Base-by-base conservation (phyloP, 2,329 filamentous ascomycete genomes). In the Aspergillus flavus region DNA sequence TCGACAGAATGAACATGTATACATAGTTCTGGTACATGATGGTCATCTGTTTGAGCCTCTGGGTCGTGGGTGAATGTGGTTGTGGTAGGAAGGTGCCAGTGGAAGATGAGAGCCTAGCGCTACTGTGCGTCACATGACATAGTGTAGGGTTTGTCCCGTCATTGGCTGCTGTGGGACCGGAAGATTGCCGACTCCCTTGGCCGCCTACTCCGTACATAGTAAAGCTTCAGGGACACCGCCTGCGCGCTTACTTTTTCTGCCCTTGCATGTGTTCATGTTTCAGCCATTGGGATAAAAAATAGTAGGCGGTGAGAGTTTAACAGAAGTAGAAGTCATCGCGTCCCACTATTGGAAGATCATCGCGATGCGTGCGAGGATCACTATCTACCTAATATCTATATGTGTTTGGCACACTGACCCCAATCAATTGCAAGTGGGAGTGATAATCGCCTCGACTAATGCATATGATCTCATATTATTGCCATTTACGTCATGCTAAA, bases 31-130 rank as follows among this genome's bases (percentile, higher is more conserved):
- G 34, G 34, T 6, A 16, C 5, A 36, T 12, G 14, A 43, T 43
- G 41, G 41, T 46, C 43, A 46, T 46, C 43, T 46, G 23, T 3
- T n/a, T 41, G 34, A 36, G 34, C 34, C 34, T 16, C 34, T 5
- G 11, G 32, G 80, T 94, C 90, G 78, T 98, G 19, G 12, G 11
- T 50, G 28, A 58, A 48, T 1, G 23, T 16, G 3, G 64, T 68
- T 59, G 65, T 66, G 61, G 26, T 7, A 28, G 62, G 57, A 59
- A 68, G 69, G 28, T 7, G 21, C 5, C 11, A 26, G 45, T 10
- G n/a, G 48, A 69, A 71, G 68, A 67, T 68, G 67, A 69, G 67
- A 55, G 61, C 58, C 53, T 28, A 50, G 53, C 23, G 34, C 32
- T 59, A 68, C 55, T 73, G 73, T 75, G 73, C 68, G 69, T 72